A percentile compares a stretch with the other conserved stretches of the same genome.
These are phyloP conservation scores for Emergomyces pasteurianus DNA, from an alignment of 2,329 filamentous ascomycete species.

Conservation along the genomic window DNA sequence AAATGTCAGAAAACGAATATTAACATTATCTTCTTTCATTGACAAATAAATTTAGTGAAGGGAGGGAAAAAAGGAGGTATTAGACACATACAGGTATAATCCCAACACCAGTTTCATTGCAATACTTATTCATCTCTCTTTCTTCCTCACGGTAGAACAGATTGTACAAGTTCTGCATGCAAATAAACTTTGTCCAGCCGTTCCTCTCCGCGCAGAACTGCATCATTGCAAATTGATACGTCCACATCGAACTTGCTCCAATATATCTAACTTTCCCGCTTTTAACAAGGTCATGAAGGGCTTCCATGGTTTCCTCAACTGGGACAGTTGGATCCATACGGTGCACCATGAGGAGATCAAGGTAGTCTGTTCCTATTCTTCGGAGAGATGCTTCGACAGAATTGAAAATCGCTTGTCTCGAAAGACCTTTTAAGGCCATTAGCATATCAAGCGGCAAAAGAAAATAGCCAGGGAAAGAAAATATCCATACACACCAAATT, in stretches of 20 bases:
- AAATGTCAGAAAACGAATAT: neutral
- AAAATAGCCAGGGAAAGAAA: neutral
- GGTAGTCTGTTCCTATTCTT: constrained; percentile 34
- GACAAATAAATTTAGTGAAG: neutral
- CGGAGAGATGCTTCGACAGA: constrained; percentile 34
- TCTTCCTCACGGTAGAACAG: constrained; percentile 40
- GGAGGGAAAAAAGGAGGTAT: neutral
- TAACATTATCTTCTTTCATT: neutral
- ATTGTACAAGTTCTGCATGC: constrained; percentile 44
- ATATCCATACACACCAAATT: constrained; percentile 12
- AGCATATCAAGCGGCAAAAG: neutral
- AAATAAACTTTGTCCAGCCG: constrained; percentile 41
- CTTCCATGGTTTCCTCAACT: constrained; percentile 38
- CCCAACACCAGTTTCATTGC: constrained; percentile 29
- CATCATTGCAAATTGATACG: constrained; percentile 24
- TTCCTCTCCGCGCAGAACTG: constrained; percentile 40
- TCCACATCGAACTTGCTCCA: constrained; percentile 20
- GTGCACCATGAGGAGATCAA: constrained; percentile 41
- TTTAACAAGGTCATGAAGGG: constrained; percentile 29
- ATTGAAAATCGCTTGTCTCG: constrained; percentile 34
- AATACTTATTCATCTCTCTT: constrained; percentile 34
- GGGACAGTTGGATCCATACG: constrained; percentile 34
- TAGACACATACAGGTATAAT: constrained; percentile 18
- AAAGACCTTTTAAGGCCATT: constrained; percentile 17
- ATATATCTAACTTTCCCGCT: constrained; percentile 25